Percentiles rank a stretch among this genome's conserved stretches.
Evolutionary conservation across 305 asterid genomes (phyloP).

Genomic region (Petunia hybrid): DNA sequence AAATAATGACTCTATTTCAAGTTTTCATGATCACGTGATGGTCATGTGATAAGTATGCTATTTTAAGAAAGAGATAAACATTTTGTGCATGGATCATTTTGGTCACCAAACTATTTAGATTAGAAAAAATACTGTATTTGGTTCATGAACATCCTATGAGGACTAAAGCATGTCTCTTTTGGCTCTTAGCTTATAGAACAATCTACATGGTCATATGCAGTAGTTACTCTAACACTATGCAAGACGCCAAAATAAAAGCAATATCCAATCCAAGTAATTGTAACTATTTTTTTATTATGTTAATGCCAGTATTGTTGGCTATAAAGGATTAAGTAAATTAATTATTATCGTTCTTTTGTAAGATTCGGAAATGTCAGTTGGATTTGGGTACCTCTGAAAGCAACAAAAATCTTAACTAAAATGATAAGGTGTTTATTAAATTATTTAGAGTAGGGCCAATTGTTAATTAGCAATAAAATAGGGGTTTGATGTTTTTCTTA

Average conservation of each 20-base stretch:
- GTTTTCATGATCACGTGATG: not conserved
- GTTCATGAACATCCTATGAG: not conserved
- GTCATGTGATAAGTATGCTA: not conserved
- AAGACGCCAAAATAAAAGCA: conserved; percentile 2
- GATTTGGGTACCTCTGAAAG: conserved; percentile 10
- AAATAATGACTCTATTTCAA: no score
- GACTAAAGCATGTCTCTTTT: not conserved
- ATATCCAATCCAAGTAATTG: not conserved
- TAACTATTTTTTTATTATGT: not conserved
- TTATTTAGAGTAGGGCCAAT: conserved; percentile 27
- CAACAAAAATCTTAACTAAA: conserved; percentile 8
- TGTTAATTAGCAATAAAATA: conserved; percentile 16
- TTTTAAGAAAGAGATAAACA: not conserved
- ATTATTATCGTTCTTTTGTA: not conserved
- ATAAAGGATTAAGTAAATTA: not conserved
- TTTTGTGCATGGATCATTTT: not conserved
- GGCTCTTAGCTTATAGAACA: not conserved
- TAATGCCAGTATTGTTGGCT: not conserved
- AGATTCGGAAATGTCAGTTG: conserved; percentile 2
- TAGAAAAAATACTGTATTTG: not conserved
- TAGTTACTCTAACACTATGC: not conserved
- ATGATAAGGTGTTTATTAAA: conserved; percentile 18
- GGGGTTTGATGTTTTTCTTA: not conserved
- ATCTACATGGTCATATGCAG: not conserved
- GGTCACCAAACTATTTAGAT: not conserved